These are phyloP conservation scores for Aulographum hederae DNA, from an alignment of 2,329 filamentous ascomycete species.

Conservation along the genomic window DNA sequence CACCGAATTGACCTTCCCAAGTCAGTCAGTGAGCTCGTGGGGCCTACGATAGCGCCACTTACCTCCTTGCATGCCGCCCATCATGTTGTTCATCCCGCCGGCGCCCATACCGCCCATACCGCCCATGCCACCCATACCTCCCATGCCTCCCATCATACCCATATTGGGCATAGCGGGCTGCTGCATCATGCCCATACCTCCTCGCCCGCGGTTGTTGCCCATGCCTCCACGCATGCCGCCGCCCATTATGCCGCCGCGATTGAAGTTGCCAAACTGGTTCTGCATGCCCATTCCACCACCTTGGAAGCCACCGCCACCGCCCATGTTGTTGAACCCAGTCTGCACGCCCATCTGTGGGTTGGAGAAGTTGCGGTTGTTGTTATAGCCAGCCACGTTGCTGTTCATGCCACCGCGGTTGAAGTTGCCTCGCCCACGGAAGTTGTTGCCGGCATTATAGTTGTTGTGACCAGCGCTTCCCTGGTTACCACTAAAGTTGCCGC, in stretches of 20 bases:
- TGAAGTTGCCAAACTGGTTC: constrained; percentile 10
- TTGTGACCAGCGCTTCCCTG: constrained; percentile 10
- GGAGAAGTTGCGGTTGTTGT: constrained; percentile 10
- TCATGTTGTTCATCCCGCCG: constrained; percentile 9
- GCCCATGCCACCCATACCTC: constrained; percentile 22
- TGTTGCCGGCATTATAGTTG: constrained; percentile 20
- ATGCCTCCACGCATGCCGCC: constrained; percentile 11
- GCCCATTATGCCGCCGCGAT: constrained; percentile 22
- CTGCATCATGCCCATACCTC: constrained; percentile 20
- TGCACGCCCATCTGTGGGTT: constrained; percentile 8
- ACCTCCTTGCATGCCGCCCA: constrained; percentile 19
- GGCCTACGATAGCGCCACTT: background rate
- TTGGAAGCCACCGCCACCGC: constrained; percentile 17
- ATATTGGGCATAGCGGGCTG: constrained; percentile 16
- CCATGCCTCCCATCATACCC: constrained; percentile 22
- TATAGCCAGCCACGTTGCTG: constrained; percentile 9
- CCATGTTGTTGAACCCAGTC: constrained; percentile 10
- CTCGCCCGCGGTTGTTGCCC: constrained; percentile 21
- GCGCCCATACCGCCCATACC: constrained; percentile 26
- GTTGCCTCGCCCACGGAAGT: constrained; percentile 15
- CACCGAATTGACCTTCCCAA: constrained; percentile 41
- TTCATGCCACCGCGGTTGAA: constrained; percentile 17
- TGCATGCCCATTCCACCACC: constrained; percentile 4
- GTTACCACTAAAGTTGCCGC: constrained; percentile 12
- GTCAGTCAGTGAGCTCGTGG: no score